Evolutionary conservation across 345 rosid genomes (phyloP), one percentile per base, ranked within the genome.

Genomic region (Linum trigynum): DNA sequence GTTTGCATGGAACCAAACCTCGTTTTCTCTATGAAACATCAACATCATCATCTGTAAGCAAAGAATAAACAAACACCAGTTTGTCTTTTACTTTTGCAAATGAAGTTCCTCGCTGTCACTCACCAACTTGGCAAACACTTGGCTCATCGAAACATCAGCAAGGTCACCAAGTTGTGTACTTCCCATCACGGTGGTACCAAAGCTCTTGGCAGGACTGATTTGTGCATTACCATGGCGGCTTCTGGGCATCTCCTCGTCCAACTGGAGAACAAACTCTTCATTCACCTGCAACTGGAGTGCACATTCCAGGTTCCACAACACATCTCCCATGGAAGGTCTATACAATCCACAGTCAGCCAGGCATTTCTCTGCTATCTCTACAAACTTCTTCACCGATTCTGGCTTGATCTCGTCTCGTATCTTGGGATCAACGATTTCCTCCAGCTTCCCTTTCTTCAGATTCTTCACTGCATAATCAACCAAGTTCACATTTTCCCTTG

Each of bases 231-330:
- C 53, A 9, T 6, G 14, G 2, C 53, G 16, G 61, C 61, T 57
- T 35, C 38, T 57, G 9, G 61, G 23, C 61, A 15, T 57, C 38
- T 57, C 61, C 38, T 57, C 61, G 11, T 37, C 23, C 12, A 11
- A 32, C 61, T 57, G 61, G 23, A 57, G 53, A 48, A 3, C 53
- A 48, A 48, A 48, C 1, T 23, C 6, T 37, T 59, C 41, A 41
- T 65, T 32, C 48, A 11, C 64, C 38, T 70, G 68, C 3, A 64
- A 50, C 40, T 70, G 68, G 3, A 70, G 69, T 9, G 68, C 51
- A 58, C 65, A 70, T 55, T 70, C 74, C 65, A 71, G 40, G 38
- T 71, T 71, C 69, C 69, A 65, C 66, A 71, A 37, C 7, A 70
- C 68, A 59, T 70, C 68, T 38, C 68, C 73, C 68, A 70, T 64